phyloP scores from a whole-genome alignment of 108 stramenopile genomes.

The Epithemia pelagica region DNA sequence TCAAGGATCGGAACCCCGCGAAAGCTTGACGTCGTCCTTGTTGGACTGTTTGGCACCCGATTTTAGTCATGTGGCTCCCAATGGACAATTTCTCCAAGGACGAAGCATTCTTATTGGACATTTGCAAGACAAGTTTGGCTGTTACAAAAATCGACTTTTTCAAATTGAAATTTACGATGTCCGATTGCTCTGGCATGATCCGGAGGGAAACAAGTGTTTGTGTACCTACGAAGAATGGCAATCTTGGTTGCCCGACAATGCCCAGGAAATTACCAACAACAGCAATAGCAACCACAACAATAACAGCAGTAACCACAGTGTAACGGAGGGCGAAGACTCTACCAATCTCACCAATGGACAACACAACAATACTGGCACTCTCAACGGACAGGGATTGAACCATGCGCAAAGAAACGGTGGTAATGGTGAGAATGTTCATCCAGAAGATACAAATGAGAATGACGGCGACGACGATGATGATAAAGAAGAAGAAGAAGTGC shows the following conservation, averaged over 20 bases:
- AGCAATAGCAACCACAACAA: neutral
- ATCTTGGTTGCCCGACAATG: slow-evolving; percentile 3
- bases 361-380: too few species aligned
- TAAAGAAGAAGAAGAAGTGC: neutral
- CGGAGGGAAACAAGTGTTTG: slow-evolving; percentile 1
- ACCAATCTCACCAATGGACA: neutral
- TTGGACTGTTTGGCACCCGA: neutral
- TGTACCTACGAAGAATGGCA: slow-evolving; percentile 23
- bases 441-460: too few species aligned
- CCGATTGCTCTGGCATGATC: slow-evolving; percentile 8
- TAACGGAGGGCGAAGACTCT: neutral
- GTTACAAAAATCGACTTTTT: slow-evolving; percentile 10
- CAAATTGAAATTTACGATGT: slow-evolving; percentile 18
- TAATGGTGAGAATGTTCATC: neutral
- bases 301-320: neutral
- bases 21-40: slow-evolving; percentile 1
- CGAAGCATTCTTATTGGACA: slow-evolving; percentile 6
- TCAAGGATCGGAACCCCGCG: slow-evolving; percentile 3
- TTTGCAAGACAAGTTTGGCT: slow-evolving; percentile 10
- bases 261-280: neutral
- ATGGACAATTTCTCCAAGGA: slow-evolving; percentile 15
- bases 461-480: neutral
- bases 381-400: too few species aligned
- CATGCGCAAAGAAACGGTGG: neutral
- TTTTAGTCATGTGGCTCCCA: slow-evolving; percentile 15